Base-by-base conservation (phyloP, 164 flowering plant species). In the Tetrastigma voinierianum region DNA sequence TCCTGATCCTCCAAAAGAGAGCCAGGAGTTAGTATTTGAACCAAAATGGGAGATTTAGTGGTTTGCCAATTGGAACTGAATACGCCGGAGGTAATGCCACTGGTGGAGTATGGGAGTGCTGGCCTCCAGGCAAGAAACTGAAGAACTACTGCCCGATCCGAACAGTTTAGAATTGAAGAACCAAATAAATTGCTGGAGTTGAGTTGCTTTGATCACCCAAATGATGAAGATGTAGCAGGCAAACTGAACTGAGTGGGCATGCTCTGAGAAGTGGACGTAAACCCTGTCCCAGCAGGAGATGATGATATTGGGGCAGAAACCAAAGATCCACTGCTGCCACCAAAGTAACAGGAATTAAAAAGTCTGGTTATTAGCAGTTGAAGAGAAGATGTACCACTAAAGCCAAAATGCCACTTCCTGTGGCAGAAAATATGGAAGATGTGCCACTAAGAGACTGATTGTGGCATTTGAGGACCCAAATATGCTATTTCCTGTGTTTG, bases 1-100 rank as follows among this genome's bases (percentile, higher is more conserved):
- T n/a, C n/a, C n/a, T 11, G 85, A 66, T 69, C 74, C 69, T 17
- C 83, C 87, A 77, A 90, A 90, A 11, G 83, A 19, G 57, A 83
- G 82, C 49, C 71, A 84, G n/a, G n/a, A 19, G 76, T 19, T 5
- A 76, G 74, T 3, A 75, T 25, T 25, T 12, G 86, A 70, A 57
- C 74, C 67, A 72, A 85, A 81, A 62, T 16, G 5, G 86, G 45
- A 48, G 86, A 66, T 53, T 77, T 62, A 2, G 74, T 15, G 32
- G 82, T 16, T 47, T 72, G 80, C 67, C 76, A 77, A 69, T 64
- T 72, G 20, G 88, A 69, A 69, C 81, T 78, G 70, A 87, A 83
- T 23, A 68, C 4, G n/a, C 59, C 18, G 32, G 83, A 40, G 18
- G 77, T 46, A 25, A 82, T 16, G 51, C 70, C 72, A 66, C 71